These are phyloP conservation scores for Linum usitatissimum DNA, from an alignment of 345 rosid species.

Conservation along the genomic window DNA sequence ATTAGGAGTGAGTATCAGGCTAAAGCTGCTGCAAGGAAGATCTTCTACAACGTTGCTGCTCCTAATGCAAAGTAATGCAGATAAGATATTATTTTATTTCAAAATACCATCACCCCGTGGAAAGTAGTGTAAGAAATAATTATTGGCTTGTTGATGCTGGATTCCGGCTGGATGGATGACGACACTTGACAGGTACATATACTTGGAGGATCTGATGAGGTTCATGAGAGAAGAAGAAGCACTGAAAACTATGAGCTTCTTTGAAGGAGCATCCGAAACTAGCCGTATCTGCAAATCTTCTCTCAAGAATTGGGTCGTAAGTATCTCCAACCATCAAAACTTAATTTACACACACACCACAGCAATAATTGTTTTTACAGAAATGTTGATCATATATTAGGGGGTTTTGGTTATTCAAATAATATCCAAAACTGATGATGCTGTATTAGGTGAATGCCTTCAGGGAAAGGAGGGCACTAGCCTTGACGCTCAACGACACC, in stretches of 20 bases:
- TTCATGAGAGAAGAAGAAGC: constrained; percentile 67
- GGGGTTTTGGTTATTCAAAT: no score
- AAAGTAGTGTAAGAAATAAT: neutral
- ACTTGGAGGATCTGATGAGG: constrained; percentile 52
- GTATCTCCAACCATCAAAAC: neutral
- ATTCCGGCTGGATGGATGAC: constrained; percentile 15
- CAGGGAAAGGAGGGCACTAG: constrained; percentile 88
- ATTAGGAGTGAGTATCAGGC: constrained; percentile 79
- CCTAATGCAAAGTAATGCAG: constrained; percentile 47
- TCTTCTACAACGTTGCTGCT: constrained; percentile 62
- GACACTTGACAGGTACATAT: constrained; percentile 68
- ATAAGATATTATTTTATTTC: no score
- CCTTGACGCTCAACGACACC: constrained; percentile 82
- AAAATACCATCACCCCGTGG: no score
- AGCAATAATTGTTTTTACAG: no score
- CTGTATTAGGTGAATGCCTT: constrained; percentile 59
- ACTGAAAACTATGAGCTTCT: constrained; percentile 48
- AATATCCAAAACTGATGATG: neutral
- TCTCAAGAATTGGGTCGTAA: constrained; percentile 88
- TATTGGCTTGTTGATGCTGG: constrained; percentile 12
- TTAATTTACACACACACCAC: neutral
- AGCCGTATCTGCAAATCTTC: constrained; percentile 53
- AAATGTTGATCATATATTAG: no score
- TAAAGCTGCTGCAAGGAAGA: constrained; percentile 78
- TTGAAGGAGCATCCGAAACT: constrained; percentile 63